These are phyloP conservation scores for Kazachstania viticola DNA, from an alignment of 805 yeast genomes.

Conservation along the genomic window DNA sequence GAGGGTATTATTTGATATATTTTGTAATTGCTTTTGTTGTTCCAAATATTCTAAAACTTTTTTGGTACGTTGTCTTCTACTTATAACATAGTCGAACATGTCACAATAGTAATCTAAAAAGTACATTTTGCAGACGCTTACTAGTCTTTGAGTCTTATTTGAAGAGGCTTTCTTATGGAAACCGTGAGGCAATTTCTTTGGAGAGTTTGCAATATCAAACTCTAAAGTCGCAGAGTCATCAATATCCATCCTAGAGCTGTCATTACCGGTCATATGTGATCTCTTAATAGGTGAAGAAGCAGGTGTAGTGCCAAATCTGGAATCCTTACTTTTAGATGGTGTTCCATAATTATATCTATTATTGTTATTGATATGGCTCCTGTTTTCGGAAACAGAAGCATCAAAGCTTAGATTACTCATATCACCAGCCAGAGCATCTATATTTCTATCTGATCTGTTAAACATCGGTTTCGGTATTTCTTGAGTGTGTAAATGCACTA, in stretches of 20 bases:
- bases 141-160: slow-evolving; percentile 72
- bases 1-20: slow-evolving; percentile 30
- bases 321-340: slow-evolving; percentile 12
- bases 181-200: slow-evolving; percentile 31
- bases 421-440: slow-evolving; percentile 26
- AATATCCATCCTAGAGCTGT: slow-evolving; percentile 25
- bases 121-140: slow-evolving; percentile 86
- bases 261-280: slow-evolving; percentile 16
- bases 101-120: slow-evolving; percentile 94
- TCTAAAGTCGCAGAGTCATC: slow-evolving; percentile 18
- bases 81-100: slow-evolving; percentile 82
- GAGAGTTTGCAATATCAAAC: slow-evolving; percentile 22
- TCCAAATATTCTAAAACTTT: slow-evolving; percentile 51
- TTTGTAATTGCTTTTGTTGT: slow-evolving; percentile 21
- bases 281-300: slow-evolving; percentile 25
- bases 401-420: slow-evolving; percentile 26
- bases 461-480: too few species aligned
- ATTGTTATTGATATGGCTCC: not conserved
- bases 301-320: slow-evolving; percentile 6
- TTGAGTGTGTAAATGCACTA: too few species aligned
- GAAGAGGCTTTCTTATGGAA: slow-evolving; percentile 49
- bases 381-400: slow-evolving; percentile 4
- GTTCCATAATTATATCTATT: slow-evolving; percentile 5
- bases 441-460: slow-evolving; percentile 19
- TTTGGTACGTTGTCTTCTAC: slow-evolving; percentile 70